Evolutionary conservation across 495 filamentous ascomycete genomes (phyloP).

Genomic region (Aspergillus cavernicola): DNA sequence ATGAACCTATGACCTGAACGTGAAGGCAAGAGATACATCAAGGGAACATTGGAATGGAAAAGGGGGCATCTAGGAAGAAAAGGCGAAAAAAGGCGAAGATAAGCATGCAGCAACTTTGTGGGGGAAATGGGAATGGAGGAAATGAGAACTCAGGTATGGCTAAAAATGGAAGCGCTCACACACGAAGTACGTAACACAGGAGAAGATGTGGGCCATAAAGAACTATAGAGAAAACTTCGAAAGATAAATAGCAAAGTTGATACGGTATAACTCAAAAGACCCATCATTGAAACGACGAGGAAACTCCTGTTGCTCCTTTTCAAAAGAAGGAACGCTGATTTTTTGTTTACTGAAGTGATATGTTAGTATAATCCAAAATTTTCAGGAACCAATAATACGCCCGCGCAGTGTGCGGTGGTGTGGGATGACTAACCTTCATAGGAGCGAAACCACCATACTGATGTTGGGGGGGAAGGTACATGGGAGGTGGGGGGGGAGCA

Average conservation of each 20-base stretch:
- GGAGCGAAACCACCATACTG: constrained; percentile 70
- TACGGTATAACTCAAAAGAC: constrained; percentile 37
- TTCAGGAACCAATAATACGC: too few relatives aligned
- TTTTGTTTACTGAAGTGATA: constrained; percentile 27
- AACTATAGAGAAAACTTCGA: constrained; percentile 42
- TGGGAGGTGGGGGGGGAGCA: constrained; percentile 83
- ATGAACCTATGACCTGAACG: constrained; percentile 28
- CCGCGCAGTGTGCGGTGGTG: too few relatives aligned
- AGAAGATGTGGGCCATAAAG: constrained; percentile 43
- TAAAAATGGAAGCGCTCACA: constrained; percentile 48
- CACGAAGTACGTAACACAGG: constrained; percentile 44
- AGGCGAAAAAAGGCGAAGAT: constrained; percentile 12
- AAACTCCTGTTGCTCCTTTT: constrained; percentile 49
- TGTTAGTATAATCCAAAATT: constrained; percentile 9
- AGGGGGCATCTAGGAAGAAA: constrained; percentile 3
- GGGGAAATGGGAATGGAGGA: constrained; percentile 1
- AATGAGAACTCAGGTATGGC: constrained; percentile 37
- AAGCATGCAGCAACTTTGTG: constrained; percentile 12
- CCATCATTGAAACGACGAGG: constrained; percentile 44
- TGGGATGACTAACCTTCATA: constrained; percentile 64
- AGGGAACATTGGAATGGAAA: constrained; percentile 14
- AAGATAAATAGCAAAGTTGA: constrained; percentile 40
- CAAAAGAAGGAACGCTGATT: constrained; percentile 41
- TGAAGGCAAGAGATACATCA: constrained; percentile 16
- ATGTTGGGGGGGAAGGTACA: constrained; percentile 75